Evolutionary conservation across 2,329 filamentous ascomycete species (phyloP).

Genomic region (Exophiala calicioides): DNA sequence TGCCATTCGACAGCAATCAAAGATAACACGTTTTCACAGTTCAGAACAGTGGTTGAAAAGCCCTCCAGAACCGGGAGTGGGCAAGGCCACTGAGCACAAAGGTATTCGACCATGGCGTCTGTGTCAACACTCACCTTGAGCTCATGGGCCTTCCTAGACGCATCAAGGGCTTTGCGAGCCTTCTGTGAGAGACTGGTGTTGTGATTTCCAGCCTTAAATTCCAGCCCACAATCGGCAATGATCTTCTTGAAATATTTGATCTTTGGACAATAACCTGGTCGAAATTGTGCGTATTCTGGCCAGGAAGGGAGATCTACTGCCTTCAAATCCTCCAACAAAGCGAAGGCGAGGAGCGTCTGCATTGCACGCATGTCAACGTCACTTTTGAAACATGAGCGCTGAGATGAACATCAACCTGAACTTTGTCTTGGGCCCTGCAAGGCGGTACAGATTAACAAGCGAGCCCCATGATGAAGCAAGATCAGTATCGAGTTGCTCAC

Average conservation of each 20-base stretch:
- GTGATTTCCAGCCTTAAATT: not conserved
- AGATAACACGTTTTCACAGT: not conserved
- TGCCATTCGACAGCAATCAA: constrained; percentile 8
- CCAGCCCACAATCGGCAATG: not conserved
- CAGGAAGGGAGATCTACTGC: constrained; percentile 16
- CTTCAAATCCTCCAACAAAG: constrained; percentile 8
- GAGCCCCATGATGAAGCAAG: constrained; percentile 14
- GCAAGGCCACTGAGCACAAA: constrained; percentile 16
- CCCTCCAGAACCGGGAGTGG: constrained; percentile 4
- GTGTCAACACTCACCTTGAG: not conserved
- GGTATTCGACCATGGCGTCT: constrained; percentile 2
- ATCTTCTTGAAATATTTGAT: constrained; percentile 1
- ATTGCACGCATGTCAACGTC: constrained; percentile 7
- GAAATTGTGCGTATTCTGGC: constrained; percentile 15
- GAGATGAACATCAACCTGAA: constrained; percentile 11
- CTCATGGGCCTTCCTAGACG: not conserved
- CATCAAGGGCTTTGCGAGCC: constrained; percentile 4
- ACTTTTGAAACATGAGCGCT: constrained; percentile 9
- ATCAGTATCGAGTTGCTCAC: constrained; percentile 9
- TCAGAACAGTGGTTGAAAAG: not conserved
- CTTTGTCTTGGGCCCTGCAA: not conserved
- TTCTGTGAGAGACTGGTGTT: constrained; percentile 1
- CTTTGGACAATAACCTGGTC: constrained; percentile 7
- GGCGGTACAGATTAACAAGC: constrained; percentile 10
- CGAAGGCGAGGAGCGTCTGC: constrained; percentile 12